These are phyloP conservation scores for Sclerotinia glacialis DNA, from an alignment of 2,329 filamentous ascomycete genomes.

Conservation along the genomic window DNA sequence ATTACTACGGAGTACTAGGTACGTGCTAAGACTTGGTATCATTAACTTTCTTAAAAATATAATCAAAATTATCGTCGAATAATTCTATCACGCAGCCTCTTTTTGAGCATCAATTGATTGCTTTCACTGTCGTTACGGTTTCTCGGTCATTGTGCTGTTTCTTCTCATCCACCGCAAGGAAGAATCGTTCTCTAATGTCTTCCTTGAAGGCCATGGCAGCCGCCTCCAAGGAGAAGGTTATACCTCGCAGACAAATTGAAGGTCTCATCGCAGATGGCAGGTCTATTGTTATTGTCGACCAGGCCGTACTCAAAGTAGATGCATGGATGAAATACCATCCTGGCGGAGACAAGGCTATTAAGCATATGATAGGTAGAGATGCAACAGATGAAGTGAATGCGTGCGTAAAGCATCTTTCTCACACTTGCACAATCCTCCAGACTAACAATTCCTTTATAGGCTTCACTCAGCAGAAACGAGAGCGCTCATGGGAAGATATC, in stretches of 20 bases:
- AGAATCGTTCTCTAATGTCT: slow-evolving; percentile 14
- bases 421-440: neutral
- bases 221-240: slow-evolving; percentile 37
- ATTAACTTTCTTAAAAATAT: slow-evolving; percentile 2
- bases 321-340: slow-evolving; percentile 87
- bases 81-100: neutral
- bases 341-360: slow-evolving; percentile 84
- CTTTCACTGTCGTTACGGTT: neutral
- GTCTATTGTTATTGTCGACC: slow-evolving; percentile 76
- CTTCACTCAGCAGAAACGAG: slow-evolving; percentile 79
- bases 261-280: slow-evolving; percentile 78
- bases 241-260: slow-evolving; percentile 68
- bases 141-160: neutral
- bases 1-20: neutral
- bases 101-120: slow-evolving; percentile 8
- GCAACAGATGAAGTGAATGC: slow-evolving; percentile 91
- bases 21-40: neutral
- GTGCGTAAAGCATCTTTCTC: slow-evolving; percentile 50
- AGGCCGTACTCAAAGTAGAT: slow-evolving; percentile 81
- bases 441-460: slow-evolving; percentile 45
- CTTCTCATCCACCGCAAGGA: neutral
- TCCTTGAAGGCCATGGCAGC: slow-evolving; percentile 20
- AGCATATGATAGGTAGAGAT: slow-evolving; percentile 91
- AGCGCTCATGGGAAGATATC: slow-evolving; percentile 72
- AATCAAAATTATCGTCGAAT: neutral